A percentile compares a stretch with the other conserved stretches of the same genome.
These are phyloP conservation scores for Thamnidium elegans DNA, from an alignment of 192 early-diverging fungal species.

Conservation along the genomic window DNA sequence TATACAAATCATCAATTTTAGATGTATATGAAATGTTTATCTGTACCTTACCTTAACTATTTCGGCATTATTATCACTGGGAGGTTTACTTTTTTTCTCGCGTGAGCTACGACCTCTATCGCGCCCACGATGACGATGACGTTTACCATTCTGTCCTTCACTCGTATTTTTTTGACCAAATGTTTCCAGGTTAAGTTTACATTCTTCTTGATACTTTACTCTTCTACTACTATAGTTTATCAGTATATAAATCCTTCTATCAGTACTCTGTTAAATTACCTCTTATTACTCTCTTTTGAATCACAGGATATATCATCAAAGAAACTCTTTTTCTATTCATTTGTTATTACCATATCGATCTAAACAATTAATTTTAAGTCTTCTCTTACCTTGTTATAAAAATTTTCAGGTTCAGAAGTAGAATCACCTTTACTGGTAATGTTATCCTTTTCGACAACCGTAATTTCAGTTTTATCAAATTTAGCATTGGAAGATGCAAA, in stretches of 20 bases:
- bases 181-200: conserved; percentile 89
- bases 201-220: conserved; percentile 77
- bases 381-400: conserved; percentile 8
- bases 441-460: too few relatives aligned
- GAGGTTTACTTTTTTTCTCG: too few relatives aligned
- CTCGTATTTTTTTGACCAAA: conserved; percentile 85
- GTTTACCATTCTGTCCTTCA: conserved; percentile 47
- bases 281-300: conserved; percentile 34
- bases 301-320: conserved; percentile 98
- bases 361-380: conserved; percentile 49
- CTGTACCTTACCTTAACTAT: too few relatives aligned
- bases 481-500: conserved; percentile 88
- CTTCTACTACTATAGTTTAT: conserved; percentile 53
- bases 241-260: background rate
- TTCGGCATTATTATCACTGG: too few relatives aligned
- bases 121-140: conserved; percentile 54
- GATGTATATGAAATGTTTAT: too few relatives aligned
- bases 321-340: conserved; percentile 70
- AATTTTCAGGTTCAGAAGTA: background rate
- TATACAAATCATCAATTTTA: too few relatives aligned
- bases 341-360: background rate
- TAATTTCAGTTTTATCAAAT: background rate
- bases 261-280: conserved; percentile 24
- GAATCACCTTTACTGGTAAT: too few relatives aligned
- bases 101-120: conserved; percentile 39